Base-by-base conservation (phyloP, 306 rosid species). In the Lathyrus aphaca region DNA sequence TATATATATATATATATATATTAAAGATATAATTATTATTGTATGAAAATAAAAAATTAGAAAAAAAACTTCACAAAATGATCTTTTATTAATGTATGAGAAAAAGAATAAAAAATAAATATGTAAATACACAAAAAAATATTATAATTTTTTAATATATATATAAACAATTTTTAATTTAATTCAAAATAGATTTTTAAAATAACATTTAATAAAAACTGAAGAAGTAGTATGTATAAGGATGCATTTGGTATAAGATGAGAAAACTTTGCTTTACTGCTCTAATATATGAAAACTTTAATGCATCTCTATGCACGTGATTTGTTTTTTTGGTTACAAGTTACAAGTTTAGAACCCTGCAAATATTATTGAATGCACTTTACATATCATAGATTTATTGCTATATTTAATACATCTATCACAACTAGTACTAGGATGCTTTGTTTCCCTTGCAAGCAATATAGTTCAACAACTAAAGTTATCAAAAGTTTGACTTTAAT, bases 291-390 rank as follows among this genome's bases (percentile, higher is more conserved):
- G 51, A 18, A 12, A 78, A 76, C 83, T 87, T 87, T 80, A 81
- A 79, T 82, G 86, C 79, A 77, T 55, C 82, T 55, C 82, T 56
- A 69, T 80, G 81, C 87, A 87, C 86, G 92, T 87, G 89, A 71
- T 75, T 71, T 82, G 57, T 81, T 77, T 76, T 49, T 35, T 63
- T 45, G 86, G 89, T 86, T 84, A 75, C 14, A 40, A 14, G 48
- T 44, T 60, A 35, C 25, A 59, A 59, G 39, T 38, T 56, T 77
- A 66, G 48, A 40, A 57, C 32, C 8, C 15, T 48, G 46, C 53
- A 6, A 64, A 29, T 80, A 29, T 75, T 42, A 55, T 11, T 5
- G 60, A 40, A 15, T 63, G 19, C 59, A 61, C 55, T 67, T 66
- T 60, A 54, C 46, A 68, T 29, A 68, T 29, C 54, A 65, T 40